Percentiles rank a stretch among this genome's conserved stretches.
Conservation (phyloP, 495 filamentous ascomycete genomes). For the Tetracladium setigerum region DNA sequence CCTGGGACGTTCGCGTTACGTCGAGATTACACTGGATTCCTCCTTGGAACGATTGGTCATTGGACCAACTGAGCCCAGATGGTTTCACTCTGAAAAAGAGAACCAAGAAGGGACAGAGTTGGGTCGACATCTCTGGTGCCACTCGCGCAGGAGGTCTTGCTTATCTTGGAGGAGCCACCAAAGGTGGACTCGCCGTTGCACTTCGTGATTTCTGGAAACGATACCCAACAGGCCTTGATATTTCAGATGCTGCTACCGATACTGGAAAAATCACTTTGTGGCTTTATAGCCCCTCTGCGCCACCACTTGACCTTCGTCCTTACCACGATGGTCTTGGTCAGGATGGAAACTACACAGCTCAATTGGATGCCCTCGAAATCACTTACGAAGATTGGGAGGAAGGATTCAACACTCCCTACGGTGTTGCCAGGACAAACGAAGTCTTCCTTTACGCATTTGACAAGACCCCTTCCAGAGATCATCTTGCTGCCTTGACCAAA, state of each 20-base stretch:
- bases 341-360: slow-evolving; percentile 35
- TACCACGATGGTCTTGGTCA: slow-evolving; percentile 40
- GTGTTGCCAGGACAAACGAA: slow-evolving; percentile 39
- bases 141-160: slow-evolving; percentile 35
- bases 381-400: slow-evolving; percentile 47
- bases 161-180: slow-evolving; percentile 37
- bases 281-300: slow-evolving; percentile 40
- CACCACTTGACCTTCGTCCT: slow-evolving; percentile 37
- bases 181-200: slow-evolving; percentile 38
- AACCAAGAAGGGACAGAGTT: slow-evolving; percentile 37
- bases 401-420: slow-evolving; percentile 37
- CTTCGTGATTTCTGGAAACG: slow-evolving; percentile 44
- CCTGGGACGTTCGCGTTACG: slow-evolving; percentile 30
- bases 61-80: slow-evolving; percentile 39
- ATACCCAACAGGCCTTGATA: slow-evolving; percentile 39
- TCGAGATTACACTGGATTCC: slow-evolving; percentile 36
- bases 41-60: slow-evolving; percentile 37
- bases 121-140: slow-evolving; percentile 42
- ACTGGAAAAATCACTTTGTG: slow-evolving; percentile 36
- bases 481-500: slow-evolving; percentile 23
- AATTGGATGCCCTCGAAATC: slow-evolving; percentile 43
- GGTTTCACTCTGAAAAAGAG: slow-evolving; percentile 44
- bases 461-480: slow-evolving; percentile 29
- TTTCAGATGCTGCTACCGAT: slow-evolving; percentile 30
- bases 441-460: slow-evolving; percentile 35